Evolutionary conservation across 345 rosid species (phyloP), one percentile per base, ranked within the genome.

Genomic region (Corchorus capsularis): DNA sequence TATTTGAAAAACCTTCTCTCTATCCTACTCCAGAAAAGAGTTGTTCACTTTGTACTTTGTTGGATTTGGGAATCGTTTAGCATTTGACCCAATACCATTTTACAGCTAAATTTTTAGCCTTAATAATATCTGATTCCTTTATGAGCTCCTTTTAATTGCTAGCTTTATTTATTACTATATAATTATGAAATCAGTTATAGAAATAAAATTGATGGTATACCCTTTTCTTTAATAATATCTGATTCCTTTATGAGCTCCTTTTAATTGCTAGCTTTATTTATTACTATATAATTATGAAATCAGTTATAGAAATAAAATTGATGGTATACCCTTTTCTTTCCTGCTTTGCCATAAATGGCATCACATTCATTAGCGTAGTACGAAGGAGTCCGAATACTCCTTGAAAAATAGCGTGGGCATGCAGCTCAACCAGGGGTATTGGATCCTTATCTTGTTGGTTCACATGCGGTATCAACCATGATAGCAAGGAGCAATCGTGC

Each of bases 11-110:
- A 92, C 72, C 89, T 96, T 80, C 94, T 93, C 35, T 98, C 97
- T 73, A 87, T 88, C 77, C 83, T 96, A 32, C 78, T 89, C 54
- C 88, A 86, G 81, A 94, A 92, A 75, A 78, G 85, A 80, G 95
- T 91, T 17, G 91, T 91, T 32, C 99, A 96, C 83, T 92, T 96
- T 75, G 69, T 89, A n/a, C n/a, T n/a, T n/a, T n/a, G n/a, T n/a
- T 55, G 99, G 99, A 82, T 96, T 90, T 63, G 98, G 98, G 72
- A 92, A 96, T 80, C 97, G 99, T 66, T 82, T 96, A 81, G 98
- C 99, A 47, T 94, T 92, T 83, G 98, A 96, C 41, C 99, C 99
- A 2, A 87, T 93, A 72, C 97, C 97, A 0, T 92, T 85, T 85
- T 69, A 91, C 99, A 96, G 97, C 98, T 93, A 86, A 78, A 79